Conservation (phyloP, 2,329 filamentous ascomycete genomes). For the Trichoderma breve region DNA sequence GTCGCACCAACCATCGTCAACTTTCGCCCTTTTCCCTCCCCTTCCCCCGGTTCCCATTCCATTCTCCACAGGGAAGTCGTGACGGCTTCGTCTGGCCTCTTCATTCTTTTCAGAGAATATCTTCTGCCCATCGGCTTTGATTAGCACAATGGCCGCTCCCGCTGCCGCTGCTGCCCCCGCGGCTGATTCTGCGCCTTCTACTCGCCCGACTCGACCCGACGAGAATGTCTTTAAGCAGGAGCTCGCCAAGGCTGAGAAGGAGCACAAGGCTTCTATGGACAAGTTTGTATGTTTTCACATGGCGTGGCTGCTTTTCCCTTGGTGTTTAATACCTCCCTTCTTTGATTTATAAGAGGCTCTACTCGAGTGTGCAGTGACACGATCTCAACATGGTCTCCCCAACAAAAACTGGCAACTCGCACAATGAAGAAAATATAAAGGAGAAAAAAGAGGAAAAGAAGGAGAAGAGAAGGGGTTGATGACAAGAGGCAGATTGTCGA, state of each 20-base stretch:
- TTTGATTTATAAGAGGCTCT: background rate
- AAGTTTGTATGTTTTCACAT: conserved; percentile 38
- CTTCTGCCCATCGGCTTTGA: background rate
- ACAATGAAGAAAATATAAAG: background rate
- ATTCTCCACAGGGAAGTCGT: conserved; percentile 21
- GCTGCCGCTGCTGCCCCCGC: conserved; percentile 47
- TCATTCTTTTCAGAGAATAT: background rate
- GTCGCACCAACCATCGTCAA: conserved; percentile 1
- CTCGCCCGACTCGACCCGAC: conserved; percentile 82
- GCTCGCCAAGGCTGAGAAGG: conserved; percentile 81
- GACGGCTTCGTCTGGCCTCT: conserved; percentile 20
- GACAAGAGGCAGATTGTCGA: background rate
- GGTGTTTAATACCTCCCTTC: background rate
- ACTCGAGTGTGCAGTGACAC: background rate
- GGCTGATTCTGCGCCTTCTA: conserved; percentile 40
- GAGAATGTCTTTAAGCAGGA: conserved; percentile 78
- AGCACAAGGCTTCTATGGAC: conserved; percentile 74
- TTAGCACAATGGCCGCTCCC: conserved; percentile 44
- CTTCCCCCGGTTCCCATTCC: background rate
- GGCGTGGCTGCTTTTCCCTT: conserved; percentile 17
- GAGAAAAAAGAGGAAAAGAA: background rate
- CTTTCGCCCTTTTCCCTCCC: background rate
- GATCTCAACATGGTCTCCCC: background rate
- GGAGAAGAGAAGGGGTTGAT: background rate
- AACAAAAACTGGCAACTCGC: background rate